Base-by-base conservation (phyloP, 2,329 filamentous ascomycete species). In the Fusarium vanettenii region DNA sequence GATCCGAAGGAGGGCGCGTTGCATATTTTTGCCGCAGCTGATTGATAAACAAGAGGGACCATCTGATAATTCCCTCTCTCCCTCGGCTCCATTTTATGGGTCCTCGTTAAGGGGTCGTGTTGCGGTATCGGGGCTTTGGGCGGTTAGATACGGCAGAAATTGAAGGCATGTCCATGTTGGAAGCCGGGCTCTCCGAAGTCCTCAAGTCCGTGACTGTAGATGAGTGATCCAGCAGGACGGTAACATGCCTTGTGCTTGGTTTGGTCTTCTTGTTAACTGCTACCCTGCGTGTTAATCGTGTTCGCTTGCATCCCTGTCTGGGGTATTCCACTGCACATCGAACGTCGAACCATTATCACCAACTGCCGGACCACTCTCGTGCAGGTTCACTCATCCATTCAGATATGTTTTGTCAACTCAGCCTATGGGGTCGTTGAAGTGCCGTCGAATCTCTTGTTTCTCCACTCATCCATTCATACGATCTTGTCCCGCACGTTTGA, bases 1-100 rank as follows among this genome's bases (percentile, higher is more conserved):
- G 20, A 37, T 60, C 20, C 61, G 72, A 29, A 69, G 65, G 69
- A 74, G 59, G 27, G 61, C 43, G 39, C 72, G 69, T 27, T 75
- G 72, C 72, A 74, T 74, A 70, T 55, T 55, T 55, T 65, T 52
- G 37, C 43, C 57, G 27, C 70, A 73, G 70, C 71, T 73, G 71
- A 73, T 73, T 73, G 71, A 73, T 73, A 73, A 73, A 63, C 45
- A 37, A 22, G 37, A 27, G 41, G n/a, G 18, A 56, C 33, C 48
- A 57, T 64, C 61, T 64, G 61, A 64, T 64, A 74, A 74, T 65
- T 59, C 59, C 27, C 45, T 69, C 59, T 22, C 45, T 69, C 71
- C 71, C 39, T 50, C 45, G 25, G 22, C 16, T 18, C 45, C 45
- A 52, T 70, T 70, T 73, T 75, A 66, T 74, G 69, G 72, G 72